Conservation (phyloP, 768 basidiomycete species). For the Galerina sulciceps region DNA sequence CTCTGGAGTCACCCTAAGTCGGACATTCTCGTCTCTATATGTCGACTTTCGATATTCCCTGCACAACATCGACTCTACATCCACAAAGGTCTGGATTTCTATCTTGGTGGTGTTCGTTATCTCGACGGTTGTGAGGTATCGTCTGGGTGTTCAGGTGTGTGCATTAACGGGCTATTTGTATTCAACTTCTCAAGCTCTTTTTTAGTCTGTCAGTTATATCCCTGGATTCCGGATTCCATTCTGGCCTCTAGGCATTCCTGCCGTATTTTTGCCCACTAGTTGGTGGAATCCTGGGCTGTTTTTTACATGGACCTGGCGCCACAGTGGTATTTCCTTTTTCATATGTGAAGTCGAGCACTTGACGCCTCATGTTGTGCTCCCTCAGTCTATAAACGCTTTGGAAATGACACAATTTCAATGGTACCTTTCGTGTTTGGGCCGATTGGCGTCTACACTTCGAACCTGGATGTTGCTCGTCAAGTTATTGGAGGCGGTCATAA, state of each 20-base stretch:
- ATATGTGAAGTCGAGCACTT: neutral
- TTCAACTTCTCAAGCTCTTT: neutral
- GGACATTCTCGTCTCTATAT: neutral
- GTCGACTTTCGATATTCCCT: neutral
- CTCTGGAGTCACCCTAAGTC: neutral
- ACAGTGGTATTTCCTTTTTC: conserved; percentile 28
- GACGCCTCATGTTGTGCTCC: neutral
- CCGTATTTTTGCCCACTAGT: conserved; percentile 37
- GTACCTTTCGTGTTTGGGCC: conserved; percentile 42
- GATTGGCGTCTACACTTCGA: conserved; percentile 44
- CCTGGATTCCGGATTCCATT: conserved; percentile 47
- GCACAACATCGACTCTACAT: neutral
- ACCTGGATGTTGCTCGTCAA: conserved; percentile 51
- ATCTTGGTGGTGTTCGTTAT: conserved; percentile 28
- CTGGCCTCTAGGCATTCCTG: conserved; percentile 41
- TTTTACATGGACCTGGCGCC: conserved; percentile 41
- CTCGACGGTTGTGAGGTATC: conserved; percentile 35
- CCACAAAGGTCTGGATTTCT: conserved; percentile 6
- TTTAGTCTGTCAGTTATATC: conserved; percentile 37
- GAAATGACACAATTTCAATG: conserved; percentile 44
- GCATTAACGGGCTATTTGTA: neutral
- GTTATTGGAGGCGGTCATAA: conserved; percentile 43
- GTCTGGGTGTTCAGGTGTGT: conserved; percentile 35
- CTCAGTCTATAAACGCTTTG: conserved; percentile 39
- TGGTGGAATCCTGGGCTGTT: conserved; percentile 48